Evolutionary conservation across 2,329 filamentous ascomycete genomes (phyloP).

Genomic region (Penicillium sp.): DNA sequence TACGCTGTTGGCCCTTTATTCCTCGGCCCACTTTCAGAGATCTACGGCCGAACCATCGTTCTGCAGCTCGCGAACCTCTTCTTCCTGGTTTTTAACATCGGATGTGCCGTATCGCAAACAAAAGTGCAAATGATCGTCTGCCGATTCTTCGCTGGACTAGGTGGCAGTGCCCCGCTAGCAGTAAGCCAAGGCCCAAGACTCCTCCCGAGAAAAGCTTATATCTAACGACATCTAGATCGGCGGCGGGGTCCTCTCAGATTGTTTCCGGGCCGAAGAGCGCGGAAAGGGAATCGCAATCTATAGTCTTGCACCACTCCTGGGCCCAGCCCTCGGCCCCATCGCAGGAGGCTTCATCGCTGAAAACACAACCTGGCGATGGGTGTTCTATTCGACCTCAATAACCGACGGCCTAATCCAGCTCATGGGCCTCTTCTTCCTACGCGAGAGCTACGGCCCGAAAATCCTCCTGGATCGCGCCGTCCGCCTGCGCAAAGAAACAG

Average conservation of each 20-base stretch:
- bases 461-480: slow-evolving; percentile 59
- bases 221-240: slow-evolving; percentile 37
- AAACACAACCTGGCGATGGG: slow-evolving; percentile 68
- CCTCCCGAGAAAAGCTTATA: not conserved
- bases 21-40: slow-evolving; percentile 54
- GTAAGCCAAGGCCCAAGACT: slow-evolving; percentile 31
- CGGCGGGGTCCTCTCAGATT: slow-evolving; percentile 55
- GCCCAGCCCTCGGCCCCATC: slow-evolving; percentile 65
- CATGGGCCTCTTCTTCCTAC: slow-evolving; percentile 60
- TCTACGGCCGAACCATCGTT: slow-evolving; percentile 55
- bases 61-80: slow-evolving; percentile 56
- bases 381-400: slow-evolving; percentile 67
- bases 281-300: slow-evolving; percentile 63
- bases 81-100: slow-evolving; percentile 59
- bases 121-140: slow-evolving; percentile 57
- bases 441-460: slow-evolving; percentile 65
- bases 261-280: slow-evolving; percentile 60
- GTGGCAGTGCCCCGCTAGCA: slow-evolving; percentile 57
- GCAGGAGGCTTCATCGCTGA: slow-evolving; percentile 64
- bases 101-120: slow-evolving; percentile 56
- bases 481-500: slow-evolving; percentile 45
- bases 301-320: slow-evolving; percentile 62
- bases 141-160: slow-evolving; percentile 58
- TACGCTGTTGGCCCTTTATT: slow-evolving; percentile 55
- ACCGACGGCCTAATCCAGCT: slow-evolving; percentile 60